Percentiles rank a stretch among this genome's conserved stretches.
These are phyloP conservation scores for Fusarium cyanostomum DNA, from an alignment of 2,329 filamentous ascomycete genomes.

Conservation along the genomic window DNA sequence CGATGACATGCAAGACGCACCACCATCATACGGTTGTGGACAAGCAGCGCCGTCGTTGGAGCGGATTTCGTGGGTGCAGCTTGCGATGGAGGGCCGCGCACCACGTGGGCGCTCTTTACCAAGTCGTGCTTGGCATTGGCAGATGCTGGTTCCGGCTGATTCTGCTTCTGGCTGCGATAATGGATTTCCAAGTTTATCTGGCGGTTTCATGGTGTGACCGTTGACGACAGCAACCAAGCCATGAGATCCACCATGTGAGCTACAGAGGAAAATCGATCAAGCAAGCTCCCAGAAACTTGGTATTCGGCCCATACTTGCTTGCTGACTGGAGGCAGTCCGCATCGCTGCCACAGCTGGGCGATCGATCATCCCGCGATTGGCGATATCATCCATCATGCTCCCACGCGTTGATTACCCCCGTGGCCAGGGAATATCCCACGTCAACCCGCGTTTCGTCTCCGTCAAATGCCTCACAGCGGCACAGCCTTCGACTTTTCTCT, in stretches of 20 bases:
- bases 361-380: constrained; percentile 39
- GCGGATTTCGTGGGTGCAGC: constrained; percentile 15
- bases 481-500: too few relatives aligned
- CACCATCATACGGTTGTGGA: constrained; percentile 43
- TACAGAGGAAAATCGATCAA: neutral
- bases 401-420: constrained; percentile 20
- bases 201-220: constrained; percentile 2
- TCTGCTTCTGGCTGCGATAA: constrained; percentile 7
- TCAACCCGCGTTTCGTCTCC: constrained; percentile 18
- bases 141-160: constrained; percentile 18
- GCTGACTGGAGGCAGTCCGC: neutral
- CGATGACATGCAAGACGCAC: constrained; percentile 34
- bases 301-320: neutral
- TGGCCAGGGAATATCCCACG: constrained; percentile 38
- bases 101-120: constrained; percentile 37
- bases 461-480: constrained; percentile 31
- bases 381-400: constrained; percentile 34
- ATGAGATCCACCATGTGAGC: constrained; percentile 27
- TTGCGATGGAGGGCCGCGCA: constrained; percentile 33
- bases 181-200: constrained; percentile 26
- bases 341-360: constrained; percentile 18
- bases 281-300: constrained; percentile 9
- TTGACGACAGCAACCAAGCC: constrained; percentile 16
- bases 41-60: constrained; percentile 26
- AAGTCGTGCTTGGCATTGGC: constrained; percentile 18